Evolutionary conservation across 2,329 filamentous ascomycete genomes (phyloP), one percentile per base, ranked within the genome.

Genomic region (Chaetomiaceae sp.): DNA sequence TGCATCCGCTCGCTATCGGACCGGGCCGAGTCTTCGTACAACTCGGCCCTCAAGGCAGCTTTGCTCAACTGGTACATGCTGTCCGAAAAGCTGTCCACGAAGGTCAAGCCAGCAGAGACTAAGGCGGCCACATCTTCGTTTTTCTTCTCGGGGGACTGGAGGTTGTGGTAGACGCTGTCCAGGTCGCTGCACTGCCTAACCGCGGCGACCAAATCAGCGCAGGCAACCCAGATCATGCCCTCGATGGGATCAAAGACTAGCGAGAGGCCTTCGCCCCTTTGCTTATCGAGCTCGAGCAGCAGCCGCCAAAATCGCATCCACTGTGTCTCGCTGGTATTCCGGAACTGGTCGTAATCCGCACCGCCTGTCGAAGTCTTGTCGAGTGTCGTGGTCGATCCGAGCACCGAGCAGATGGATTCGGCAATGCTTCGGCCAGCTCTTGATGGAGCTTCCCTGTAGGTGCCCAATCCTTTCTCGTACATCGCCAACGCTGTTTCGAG

Each of bases 271-370:
- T 96, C 91, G 17, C 88, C 87, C 64, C 91, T 81, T 64, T 89
- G 86, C 64, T 88, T 91, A 66, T 97, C 91, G 37, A 99, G 74
- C 66, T 96, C 91, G 12, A 88, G 78, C 17, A 95, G 79, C 17
- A 97, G 78, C 29, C 91, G 84, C 73, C 91, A 96, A 69, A 95
- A 95, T 47, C 88, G 83, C 58, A 88, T 84, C 94, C 94, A 99
- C 68, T 96, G 91, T 11, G 81, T 79, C 65, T 94, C 87, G 49
- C 87, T 84, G 29, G 89, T 84, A 31, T 77, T 74, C 53, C 87
- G 81, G 66, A 91, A 94, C 53, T 85, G 79, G 22, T 87, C 83
- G 61, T 89, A 89, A 64, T 95, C 87, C 70, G 89, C 82, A 25
- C 79, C 80, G 14, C 83, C 83, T 14, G 82, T 78, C 9, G 82